Evolutionary conservation across 129 eudicot species (phyloP).

Genomic region (Saussurea involucrata): DNA sequence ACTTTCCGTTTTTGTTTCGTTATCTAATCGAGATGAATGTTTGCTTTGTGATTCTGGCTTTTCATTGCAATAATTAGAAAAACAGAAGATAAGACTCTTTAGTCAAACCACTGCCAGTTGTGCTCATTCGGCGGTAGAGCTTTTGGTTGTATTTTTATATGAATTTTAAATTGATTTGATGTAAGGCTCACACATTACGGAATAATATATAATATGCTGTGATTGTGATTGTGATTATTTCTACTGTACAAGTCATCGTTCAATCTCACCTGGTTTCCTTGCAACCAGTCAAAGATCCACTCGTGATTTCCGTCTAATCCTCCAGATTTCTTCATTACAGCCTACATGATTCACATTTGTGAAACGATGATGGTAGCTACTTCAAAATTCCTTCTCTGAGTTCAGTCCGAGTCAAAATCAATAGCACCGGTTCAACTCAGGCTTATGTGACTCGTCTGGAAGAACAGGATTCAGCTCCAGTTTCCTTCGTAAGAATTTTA

Average conservation of each 20-base stretch:
- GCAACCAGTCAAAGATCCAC: conserved; percentile 19
- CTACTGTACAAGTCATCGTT: conserved; percentile 10
- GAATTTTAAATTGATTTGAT: conserved; percentile 15
- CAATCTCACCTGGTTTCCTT: conserved; percentile 2
- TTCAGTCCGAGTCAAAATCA: background rate
- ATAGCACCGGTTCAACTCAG: background rate
- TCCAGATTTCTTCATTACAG: conserved; percentile 15
- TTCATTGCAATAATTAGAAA: conserved; percentile 21
- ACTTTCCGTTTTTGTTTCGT: conserved; percentile 18
- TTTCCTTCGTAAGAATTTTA: background rate
- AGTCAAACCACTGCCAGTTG: conserved; percentile 28
- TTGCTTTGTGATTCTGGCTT: conserved; percentile 5
- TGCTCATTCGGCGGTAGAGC: conserved; percentile 33
- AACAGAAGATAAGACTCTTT: conserved; percentile 21
- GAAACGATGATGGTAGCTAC: background rate
- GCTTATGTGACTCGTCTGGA: conserved; percentile 8
- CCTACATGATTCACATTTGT: background rate
- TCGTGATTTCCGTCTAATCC: conserved; percentile 20
- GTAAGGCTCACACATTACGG: conserved; percentile 17
- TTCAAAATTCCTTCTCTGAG: background rate
- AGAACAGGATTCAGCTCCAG: conserved; percentile 1
- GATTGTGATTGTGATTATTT: conserved; percentile 3
- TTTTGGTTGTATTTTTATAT: conserved; percentile 5
- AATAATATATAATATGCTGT: conserved; percentile 16
- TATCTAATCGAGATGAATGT: conserved; percentile 20